These are phyloP conservation scores for Hypoxylon trugodes DNA, from an alignment of 495 filamentous ascomycete species.

Conservation along the genomic window DNA sequence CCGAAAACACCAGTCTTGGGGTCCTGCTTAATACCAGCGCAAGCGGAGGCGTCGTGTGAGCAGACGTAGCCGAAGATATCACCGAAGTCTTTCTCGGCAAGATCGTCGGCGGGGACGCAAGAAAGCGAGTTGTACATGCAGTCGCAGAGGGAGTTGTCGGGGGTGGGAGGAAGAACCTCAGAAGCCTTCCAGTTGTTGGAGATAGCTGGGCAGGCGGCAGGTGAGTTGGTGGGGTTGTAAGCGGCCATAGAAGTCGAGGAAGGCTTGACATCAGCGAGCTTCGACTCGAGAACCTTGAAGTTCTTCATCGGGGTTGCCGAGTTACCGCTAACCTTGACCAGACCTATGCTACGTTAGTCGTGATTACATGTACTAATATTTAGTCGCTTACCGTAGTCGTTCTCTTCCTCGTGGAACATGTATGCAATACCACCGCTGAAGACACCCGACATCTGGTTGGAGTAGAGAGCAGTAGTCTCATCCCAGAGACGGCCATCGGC, in stretches of 20 bases:
- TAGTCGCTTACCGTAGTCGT: conserved; percentile 81
- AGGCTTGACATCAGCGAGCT: conserved; percentile 75
- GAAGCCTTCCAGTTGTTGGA: conserved; percentile 73
- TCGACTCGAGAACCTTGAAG: conserved; percentile 75
- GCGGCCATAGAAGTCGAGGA: conserved; percentile 66
- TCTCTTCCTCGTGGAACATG: conserved; percentile 94
- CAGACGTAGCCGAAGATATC: conserved; percentile 81
- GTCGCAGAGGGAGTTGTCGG: conserved; percentile 74
- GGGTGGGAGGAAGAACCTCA: conserved; percentile 76
- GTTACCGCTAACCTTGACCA: conserved; percentile 70
- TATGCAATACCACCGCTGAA: conserved; percentile 97
- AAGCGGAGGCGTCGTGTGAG: conserved; percentile 58
- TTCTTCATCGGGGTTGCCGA: conserved; percentile 71
- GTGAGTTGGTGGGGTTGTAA: conserved; percentile 82
- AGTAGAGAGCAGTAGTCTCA: conserved; percentile 86
- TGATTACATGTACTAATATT: neutral
- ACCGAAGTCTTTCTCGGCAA: conserved; percentile 63
- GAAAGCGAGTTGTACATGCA: conserved; percentile 80
- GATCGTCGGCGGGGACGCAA: conserved; percentile 67
- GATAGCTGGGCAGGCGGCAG: conserved; percentile 75
- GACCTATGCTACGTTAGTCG: conserved; percentile 45
- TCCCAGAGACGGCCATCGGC: conserved; percentile 79
- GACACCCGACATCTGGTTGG: conserved; percentile 78
- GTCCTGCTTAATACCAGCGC: conserved; percentile 76
- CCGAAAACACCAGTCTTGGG: conserved; percentile 79